Percentiles rank a stretch among this genome's conserved stretches.
Evolutionary conservation across 2,329 filamentous ascomycete species (phyloP).

Genomic region (Cyphellophora europaea): DNA sequence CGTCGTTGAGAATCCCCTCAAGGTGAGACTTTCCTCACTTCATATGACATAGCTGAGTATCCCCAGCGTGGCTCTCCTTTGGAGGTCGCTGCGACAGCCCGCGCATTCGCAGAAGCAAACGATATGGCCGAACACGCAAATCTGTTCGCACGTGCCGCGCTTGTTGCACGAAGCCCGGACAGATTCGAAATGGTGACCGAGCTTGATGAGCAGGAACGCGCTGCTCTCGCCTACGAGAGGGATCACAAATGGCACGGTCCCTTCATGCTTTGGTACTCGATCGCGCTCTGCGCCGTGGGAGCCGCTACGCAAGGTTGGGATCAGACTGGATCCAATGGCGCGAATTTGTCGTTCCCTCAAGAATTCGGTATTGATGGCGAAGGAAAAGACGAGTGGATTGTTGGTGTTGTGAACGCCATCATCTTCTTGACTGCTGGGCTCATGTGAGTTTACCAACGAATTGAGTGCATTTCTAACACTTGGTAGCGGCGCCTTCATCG

Average conservation of each 20-base stretch:
- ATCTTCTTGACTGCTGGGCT: conserved; percentile 30
- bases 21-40: too few species aligned
- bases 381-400: conserved; percentile 25
- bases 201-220: conserved; percentile 8
- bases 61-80: conserved; percentile 23
- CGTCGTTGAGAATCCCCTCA: too few species aligned
- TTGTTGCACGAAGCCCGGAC: conserved; percentile 24
- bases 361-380: conserved; percentile 12
- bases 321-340: conserved; percentile 28
- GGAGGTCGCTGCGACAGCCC: conserved; percentile 24
- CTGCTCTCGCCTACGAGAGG: conserved; percentile 8
- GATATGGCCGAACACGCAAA: conserved; percentile 5
- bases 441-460: conserved; percentile 15
- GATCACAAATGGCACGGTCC: conserved; percentile 26
- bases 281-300: conserved; percentile 25
- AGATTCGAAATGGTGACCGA: conserved; percentile 11
- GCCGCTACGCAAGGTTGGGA: conserved; percentile 27
- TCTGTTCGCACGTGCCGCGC: conserved; percentile 20
- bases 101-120: conserved; percentile 20
- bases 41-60: too few species aligned
- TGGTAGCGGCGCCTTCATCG: conserved; percentile 22
- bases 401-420: conserved; percentile 30
- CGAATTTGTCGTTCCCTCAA: conserved; percentile 25
- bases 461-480: neutral
- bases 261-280: conserved; percentile 22